Evolutionary conservation across 768 basidiomycete species (phyloP), one percentile per base, ranked within the genome.

Genomic region (Rhizopogon sp.): DNA sequence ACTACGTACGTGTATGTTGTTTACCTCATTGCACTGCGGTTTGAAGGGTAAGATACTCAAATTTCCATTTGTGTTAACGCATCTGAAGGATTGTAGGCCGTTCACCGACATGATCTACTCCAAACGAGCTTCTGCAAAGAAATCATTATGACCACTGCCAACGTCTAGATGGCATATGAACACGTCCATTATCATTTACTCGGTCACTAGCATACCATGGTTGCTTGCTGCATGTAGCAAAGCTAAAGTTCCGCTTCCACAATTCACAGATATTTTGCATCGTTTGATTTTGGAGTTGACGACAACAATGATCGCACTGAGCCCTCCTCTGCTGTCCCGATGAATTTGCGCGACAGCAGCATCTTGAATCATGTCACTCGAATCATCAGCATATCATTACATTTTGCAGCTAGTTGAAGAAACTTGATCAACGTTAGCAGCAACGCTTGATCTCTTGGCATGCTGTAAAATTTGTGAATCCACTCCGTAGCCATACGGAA

Each of bases 91-190:
- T 55, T 41, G 5, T 41, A 87, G 84, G 13, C 88, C 88, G 0
- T 90, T 90, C 74, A 91, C 88, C 33, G 82, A 85, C 69, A 88
- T 83, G 85, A 91, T 91, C 56, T 91, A 91, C 66, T 74, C 83
- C 35, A 81, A 77, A 50, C 81, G 83, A 20, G 77, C 74, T 0
- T 52, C 64, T 17, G 51, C 58, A 6, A 45, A 43, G 43, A 65
- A 70, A 59, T 51, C 33, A 1, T 47, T 9, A 47, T 47, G 46
- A 47, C 13, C 14, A 47, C 11, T 35, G 35, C 35, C 46, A 17
- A 47, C 31, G 29, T 20, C 20, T 5, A 8, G 2, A 35, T 20
- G 31, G 2, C 17, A 22, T 20, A 35, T 20, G n/a, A 13, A 9
- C 6, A 13, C n/a, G 2, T 13, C 35, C 46, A 35, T 22, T 3